Evolutionary conservation across 495 filamentous ascomycete species (phyloP).

Genomic region (Neurospora africana): DNA sequence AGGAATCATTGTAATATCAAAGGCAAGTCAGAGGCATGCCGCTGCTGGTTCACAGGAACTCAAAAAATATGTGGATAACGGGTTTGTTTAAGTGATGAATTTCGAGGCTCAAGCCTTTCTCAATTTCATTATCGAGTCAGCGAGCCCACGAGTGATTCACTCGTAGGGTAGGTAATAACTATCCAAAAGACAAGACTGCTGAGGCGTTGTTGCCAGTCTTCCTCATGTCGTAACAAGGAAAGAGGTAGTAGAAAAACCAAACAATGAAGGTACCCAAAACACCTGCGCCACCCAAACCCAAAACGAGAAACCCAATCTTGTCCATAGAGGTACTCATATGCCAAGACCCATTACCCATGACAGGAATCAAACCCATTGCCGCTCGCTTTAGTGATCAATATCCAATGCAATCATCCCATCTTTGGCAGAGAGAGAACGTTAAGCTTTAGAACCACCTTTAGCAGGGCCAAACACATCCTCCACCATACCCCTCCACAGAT

Average conservation of each 20-base stretch:
- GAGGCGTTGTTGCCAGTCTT: background rate
- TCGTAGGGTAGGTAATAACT: background rate
- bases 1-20: background rate
- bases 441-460: background rate
- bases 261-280: background rate
- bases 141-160: background rate
- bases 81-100: background rate
- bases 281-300: background rate
- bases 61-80: background rate
- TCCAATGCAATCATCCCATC: background rate
- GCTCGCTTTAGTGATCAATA: background rate
- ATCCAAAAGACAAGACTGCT: background rate
- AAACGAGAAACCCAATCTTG: background rate
- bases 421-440: background rate
- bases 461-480: slow-evolving; percentile 30
- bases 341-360: background rate
- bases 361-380: background rate
- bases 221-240: background rate
- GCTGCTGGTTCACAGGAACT: background rate
- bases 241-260: background rate
- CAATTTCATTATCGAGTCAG: background rate
- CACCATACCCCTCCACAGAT: slow-evolving; percentile 36
- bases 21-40: background rate
- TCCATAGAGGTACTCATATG: background rate
- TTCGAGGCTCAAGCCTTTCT: background rate